These are phyloP conservation scores for Achlya hypogyna DNA, from an alignment of 352 stramenopile genomes.

Conservation along the genomic window DNA sequence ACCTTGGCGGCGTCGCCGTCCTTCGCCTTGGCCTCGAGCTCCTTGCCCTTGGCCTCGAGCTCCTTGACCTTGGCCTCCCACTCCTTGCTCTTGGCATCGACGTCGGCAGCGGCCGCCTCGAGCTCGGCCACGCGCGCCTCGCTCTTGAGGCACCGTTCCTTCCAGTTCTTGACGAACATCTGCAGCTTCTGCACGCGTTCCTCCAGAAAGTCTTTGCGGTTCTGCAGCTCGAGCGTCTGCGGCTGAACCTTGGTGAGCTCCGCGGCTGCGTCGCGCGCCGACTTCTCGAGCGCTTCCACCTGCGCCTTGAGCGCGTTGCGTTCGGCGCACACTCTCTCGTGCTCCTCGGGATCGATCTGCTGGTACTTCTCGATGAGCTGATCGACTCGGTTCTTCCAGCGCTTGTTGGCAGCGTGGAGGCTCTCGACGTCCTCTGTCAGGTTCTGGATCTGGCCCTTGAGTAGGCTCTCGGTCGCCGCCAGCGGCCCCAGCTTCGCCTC, in stretches of 20 bases:
- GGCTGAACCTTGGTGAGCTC: slow-evolving; percentile 5
- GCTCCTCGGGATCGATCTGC: slow-evolving; percentile 59
- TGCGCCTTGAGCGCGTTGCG: slow-evolving; percentile 43
- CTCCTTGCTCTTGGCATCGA: neutral
- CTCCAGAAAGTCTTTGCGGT: slow-evolving; percentile 41
- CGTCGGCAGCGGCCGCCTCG: slow-evolving; percentile 30
- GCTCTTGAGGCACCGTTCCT: slow-evolving; percentile 20
- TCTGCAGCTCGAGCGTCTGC: slow-evolving; percentile 42
- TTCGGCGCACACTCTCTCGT: slow-evolving; percentile 58
- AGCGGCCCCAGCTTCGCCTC: slow-evolving; percentile 47
- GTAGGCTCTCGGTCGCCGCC: slow-evolving; percentile 30
- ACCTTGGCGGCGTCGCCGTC: slow-evolving; percentile 30
- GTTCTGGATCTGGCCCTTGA: slow-evolving; percentile 45
- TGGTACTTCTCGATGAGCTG: slow-evolving; percentile 79
- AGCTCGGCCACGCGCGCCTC: slow-evolving; percentile 5
- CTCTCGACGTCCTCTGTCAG: slow-evolving; percentile 54
- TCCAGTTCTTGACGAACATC: slow-evolving; percentile 75
- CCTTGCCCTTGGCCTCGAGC: slow-evolving; percentile 32
- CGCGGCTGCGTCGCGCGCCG: neutral
- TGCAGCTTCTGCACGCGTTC: slow-evolving; percentile 68
- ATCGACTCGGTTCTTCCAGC: slow-evolving; percentile 73
- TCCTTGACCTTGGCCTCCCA: slow-evolving; percentile 22
- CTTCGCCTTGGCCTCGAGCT: slow-evolving; percentile 5
- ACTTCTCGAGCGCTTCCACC: slow-evolving; percentile 32
- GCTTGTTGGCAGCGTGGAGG: slow-evolving; percentile 52